These are phyloP conservation scores for Pythium aristosporum DNA, from an alignment of 352 stramenopile species.

Conservation along the genomic window DNA sequence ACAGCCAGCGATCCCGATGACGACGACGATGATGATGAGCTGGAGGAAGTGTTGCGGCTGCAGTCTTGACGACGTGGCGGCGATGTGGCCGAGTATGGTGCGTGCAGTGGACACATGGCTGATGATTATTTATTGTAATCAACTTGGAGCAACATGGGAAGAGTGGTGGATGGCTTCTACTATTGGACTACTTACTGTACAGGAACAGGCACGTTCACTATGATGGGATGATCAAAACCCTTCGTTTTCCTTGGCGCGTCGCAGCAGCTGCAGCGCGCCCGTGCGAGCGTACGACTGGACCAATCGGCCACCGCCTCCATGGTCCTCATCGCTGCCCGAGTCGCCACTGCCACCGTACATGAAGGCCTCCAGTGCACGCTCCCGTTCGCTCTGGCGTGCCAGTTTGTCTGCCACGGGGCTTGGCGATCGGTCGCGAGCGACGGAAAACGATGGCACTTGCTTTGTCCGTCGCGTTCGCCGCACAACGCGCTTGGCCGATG, in stretches of 20 bases:
- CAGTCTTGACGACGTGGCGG: not conserved
- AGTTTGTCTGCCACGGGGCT: not conserved
- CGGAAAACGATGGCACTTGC: not conserved
- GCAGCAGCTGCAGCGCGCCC: constrained; percentile 53
- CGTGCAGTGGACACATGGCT: not conserved
- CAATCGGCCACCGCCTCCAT: constrained; percentile 14
- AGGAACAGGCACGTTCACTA: not conserved
- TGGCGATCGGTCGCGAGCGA: not conserved
- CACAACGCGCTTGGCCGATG: constrained; percentile 7
- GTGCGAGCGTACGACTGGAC: constrained; percentile 75
- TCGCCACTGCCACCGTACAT: constrained; percentile 17
- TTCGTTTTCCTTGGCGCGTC: constrained; percentile 73
- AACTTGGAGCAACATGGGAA: constrained; percentile 3
- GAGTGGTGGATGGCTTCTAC: not conserved
- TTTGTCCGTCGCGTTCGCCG: constrained; percentile 17
- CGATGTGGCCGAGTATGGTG: constrained; percentile 1
- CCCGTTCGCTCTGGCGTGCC: constrained; percentile 11
- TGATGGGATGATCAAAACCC: constrained; percentile 39
- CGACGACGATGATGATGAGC: constrained; percentile 20
- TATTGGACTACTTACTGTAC: constrained; percentile 6
- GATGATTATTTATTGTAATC: constrained; percentile 21
- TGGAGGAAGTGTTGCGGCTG: not conserved
- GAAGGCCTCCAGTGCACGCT: constrained; percentile 19
- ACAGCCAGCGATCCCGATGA: constrained; percentile 16
- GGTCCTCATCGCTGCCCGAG: constrained; percentile 16